phyloP scores from a whole-genome alignment of 352 stramenopile species.

The Paralagenidium karlingii region DNA sequence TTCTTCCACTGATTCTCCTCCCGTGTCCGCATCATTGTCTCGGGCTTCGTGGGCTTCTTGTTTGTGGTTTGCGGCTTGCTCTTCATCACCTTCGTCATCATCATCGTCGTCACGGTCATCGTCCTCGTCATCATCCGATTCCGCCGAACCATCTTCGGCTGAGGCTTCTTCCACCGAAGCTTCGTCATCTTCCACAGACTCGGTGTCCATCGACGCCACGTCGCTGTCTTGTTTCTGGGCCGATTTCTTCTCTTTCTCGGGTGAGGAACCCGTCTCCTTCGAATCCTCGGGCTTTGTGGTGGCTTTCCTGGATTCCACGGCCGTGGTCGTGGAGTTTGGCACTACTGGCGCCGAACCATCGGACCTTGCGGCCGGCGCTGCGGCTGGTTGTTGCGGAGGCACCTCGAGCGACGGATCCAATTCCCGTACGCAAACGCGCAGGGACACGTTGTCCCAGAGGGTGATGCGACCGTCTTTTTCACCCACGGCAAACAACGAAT shows the following conservation, averaged over 20 bases:
- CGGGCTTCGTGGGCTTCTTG: constrained; percentile 15
- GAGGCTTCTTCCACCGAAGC: constrained; percentile 7
- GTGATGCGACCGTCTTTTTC: constrained; percentile 70
- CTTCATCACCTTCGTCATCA: constrained; percentile 14
- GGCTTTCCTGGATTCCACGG: neutral
- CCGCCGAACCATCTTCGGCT: too few relatives aligned
- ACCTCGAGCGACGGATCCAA: constrained; percentile 54
- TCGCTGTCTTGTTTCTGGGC: constrained; percentile 3
- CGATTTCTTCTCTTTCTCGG: neutral
- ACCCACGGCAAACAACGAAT: constrained; percentile 58
- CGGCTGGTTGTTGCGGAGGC: constrained; percentile 18
- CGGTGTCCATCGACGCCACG: constrained; percentile 2
- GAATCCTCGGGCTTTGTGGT: too few relatives aligned
- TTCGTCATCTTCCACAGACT: constrained; percentile 16
- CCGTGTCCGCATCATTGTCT: constrained; percentile 7
- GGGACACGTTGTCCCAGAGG: constrained; percentile 72
- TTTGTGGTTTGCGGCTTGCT: constrained; percentile 18
- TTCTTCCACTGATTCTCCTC: constrained; percentile 6
- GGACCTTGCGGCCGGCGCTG: too few relatives aligned
- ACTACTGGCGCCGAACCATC: too few relatives aligned
- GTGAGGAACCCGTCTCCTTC: neutral
- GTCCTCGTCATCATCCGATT: too few relatives aligned
- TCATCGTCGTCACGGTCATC: too few relatives aligned
- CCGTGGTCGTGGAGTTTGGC: too few relatives aligned
- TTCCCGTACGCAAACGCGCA: constrained; percentile 66